Conservation (phyloP, 768 basidiomycete genomes). For the Trametes coccinea region DNA sequence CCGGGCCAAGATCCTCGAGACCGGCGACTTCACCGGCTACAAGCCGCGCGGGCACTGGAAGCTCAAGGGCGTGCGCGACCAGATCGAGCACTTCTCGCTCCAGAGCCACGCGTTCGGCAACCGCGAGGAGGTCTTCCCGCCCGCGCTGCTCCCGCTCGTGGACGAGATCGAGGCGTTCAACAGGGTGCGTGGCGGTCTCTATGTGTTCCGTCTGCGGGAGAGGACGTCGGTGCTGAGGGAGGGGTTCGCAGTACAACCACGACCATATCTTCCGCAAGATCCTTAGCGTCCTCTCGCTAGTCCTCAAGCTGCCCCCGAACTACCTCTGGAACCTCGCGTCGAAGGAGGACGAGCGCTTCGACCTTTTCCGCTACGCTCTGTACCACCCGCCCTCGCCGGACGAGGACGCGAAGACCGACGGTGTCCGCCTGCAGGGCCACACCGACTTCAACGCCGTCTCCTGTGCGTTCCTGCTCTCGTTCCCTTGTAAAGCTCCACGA, state of each 20-base stretch:
- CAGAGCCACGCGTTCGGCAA: slow-evolving; percentile 7
- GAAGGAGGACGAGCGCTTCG: slow-evolving; percentile 12
- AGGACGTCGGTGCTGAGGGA: background rate
- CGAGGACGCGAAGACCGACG: slow-evolving; percentile 12
- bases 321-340: slow-evolving; percentile 13
- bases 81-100: slow-evolving; percentile 17
- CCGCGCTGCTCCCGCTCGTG: slow-evolving; percentile 7
- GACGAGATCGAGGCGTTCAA: slow-evolving; percentile 16
- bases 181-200: background rate
- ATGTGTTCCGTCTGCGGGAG: background rate
- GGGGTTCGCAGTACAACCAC: slow-evolving; percentile 7
- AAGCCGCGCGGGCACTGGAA: slow-evolving; percentile 17
- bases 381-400: slow-evolving; percentile 12
- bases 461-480: background rate
- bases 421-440: slow-evolving; percentile 13
- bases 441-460: slow-evolving; percentile 16
- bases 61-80: slow-evolving; percentile 17
- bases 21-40: slow-evolving; percentile 14
- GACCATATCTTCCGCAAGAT: slow-evolving; percentile 18
- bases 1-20: slow-evolving; percentile 13
- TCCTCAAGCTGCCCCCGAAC: slow-evolving; percentile 11
- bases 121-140: slow-evolving; percentile 11
- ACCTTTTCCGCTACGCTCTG: slow-evolving; percentile 15
- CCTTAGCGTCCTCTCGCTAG: slow-evolving; percentile 9
- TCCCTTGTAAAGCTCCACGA: too few relatives aligned